These are phyloP conservation scores for Corymbia citriodora DNA, from an alignment of 441 rosid genomes.

Conservation along the genomic window DNA sequence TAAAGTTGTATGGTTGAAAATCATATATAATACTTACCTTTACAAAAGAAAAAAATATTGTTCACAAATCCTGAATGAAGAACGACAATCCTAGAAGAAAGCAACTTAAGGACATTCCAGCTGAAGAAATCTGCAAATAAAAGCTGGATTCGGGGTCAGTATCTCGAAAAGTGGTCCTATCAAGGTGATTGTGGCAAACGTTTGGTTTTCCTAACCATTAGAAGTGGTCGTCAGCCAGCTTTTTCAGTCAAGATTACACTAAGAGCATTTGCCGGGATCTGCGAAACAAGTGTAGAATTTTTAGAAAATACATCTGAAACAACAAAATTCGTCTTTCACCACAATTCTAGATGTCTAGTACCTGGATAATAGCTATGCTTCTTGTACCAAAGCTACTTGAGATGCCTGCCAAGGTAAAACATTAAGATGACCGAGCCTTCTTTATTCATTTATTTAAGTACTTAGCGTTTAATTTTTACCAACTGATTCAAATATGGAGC, in stretches of 20 bases:
- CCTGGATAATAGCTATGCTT: slow-evolving; percentile 29
- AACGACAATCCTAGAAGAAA: slow-evolving; percentile 31
- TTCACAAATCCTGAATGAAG: slow-evolving; percentile 28
- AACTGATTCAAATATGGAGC: slow-evolving; percentile 5
- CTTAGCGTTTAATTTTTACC: neutral
- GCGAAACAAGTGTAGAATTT: neutral
- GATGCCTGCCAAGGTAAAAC: slow-evolving; percentile 18
- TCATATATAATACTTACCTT: too few relatives aligned
- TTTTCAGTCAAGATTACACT: slow-evolving; percentile 41
- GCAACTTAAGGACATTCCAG: slow-evolving; percentile 32
- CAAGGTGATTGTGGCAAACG: neutral
- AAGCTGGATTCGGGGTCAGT: neutral
- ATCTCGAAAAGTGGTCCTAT: neutral
- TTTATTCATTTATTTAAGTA: neutral
- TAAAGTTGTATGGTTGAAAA: too few relatives aligned
- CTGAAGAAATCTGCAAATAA: slow-evolving; percentile 34
- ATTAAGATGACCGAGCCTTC: neutral
- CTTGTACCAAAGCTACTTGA: slow-evolving; percentile 34
- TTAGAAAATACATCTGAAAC: neutral
- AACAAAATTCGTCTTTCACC: neutral
- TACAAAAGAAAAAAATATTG: too few relatives aligned
- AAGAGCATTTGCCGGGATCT: slow-evolving; percentile 34
- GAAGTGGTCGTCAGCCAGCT: slow-evolving; percentile 48
- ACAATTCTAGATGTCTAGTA: neutral
- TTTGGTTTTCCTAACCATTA: slow-evolving; percentile 26